Percentiles rank a stretch among this genome's conserved stretches.
Conservation (phyloP, 1,139 yeast species). For the Entelexis sorbosivorans region DNA sequence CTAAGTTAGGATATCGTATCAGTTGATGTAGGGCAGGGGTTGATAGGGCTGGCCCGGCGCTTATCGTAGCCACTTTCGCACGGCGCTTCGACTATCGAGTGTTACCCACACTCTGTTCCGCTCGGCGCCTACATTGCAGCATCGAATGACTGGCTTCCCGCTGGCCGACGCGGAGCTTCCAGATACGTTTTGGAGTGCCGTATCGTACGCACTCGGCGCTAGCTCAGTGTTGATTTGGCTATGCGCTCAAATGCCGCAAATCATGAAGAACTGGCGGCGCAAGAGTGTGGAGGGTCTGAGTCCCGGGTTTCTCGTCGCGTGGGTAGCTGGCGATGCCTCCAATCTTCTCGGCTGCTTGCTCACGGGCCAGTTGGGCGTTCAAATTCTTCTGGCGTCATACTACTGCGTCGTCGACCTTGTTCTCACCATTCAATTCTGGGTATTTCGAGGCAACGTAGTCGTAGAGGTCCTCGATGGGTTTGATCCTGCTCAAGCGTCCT, state of each 20-base stretch:
- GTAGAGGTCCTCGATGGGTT: slow-evolving; percentile 12
- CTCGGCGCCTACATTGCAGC: background rate
- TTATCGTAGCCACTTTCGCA: slow-evolving; percentile 1
- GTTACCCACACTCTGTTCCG: background rate
- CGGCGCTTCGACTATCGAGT: background rate
- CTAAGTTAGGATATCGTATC: background rate
- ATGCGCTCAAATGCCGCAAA: slow-evolving; percentile 83
- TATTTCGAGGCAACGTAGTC: slow-evolving; percentile 4
- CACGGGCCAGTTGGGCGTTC: slow-evolving; percentile 68
- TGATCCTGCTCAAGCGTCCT: slow-evolving; percentile 6
- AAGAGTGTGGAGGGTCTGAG: slow-evolving; percentile 84
- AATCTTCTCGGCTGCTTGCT: slow-evolving; percentile 70
- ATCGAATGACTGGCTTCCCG: background rate
- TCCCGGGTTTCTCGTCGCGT: slow-evolving; percentile 57
- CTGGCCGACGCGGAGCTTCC: background rate
- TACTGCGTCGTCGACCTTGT: slow-evolving; percentile 63
- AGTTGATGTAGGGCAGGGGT: background rate
- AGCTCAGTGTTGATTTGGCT: slow-evolving; percentile 58
- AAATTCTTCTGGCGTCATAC: slow-evolving; percentile 60
- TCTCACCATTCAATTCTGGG: slow-evolving; percentile 59
- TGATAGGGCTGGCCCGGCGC: background rate
- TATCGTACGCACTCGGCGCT: slow-evolving; percentile 34
- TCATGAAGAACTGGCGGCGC: slow-evolving; percentile 57
- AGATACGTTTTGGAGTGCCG: slow-evolving; percentile 14
- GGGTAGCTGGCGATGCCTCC: slow-evolving; percentile 79